A percentile compares a stretch with the other conserved stretches of the same genome.
phyloP scores from a whole-genome alignment of 1,284 basidiomycete species.

The Ganoderma boninense region DNA sequence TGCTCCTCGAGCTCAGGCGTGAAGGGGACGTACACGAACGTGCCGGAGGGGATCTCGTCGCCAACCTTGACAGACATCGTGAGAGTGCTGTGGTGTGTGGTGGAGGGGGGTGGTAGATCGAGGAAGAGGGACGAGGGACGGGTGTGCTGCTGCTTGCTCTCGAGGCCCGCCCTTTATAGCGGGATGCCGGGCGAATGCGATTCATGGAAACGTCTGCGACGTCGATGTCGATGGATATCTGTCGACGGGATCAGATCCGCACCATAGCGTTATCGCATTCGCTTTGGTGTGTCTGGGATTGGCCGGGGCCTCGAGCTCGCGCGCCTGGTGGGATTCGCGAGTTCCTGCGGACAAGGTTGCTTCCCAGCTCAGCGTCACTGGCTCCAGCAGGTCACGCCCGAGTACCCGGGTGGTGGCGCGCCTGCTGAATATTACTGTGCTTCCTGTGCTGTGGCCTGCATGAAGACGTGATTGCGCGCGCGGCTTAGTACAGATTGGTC shows the following conservation, averaged over 20 bases:
- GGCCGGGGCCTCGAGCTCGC: neutral
- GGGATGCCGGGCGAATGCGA: neutral
- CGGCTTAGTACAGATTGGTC: neutral
- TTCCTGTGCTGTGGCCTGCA: neutral
- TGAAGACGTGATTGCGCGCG: neutral
- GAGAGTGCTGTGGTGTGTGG: too few species aligned
- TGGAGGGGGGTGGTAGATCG: neutral
- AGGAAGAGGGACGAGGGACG: neutral
- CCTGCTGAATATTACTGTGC: neutral
- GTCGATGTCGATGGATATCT: slow-evolving; percentile 9
- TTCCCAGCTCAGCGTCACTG: neutral
- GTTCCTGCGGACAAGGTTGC: neutral
- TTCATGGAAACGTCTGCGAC: neutral
- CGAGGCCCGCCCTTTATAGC: neutral
- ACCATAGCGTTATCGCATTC: slow-evolving; percentile 2
- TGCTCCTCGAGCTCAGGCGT: slow-evolving; percentile 70
- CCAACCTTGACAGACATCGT: slow-evolving; percentile 59
- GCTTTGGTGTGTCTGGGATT: neutral
- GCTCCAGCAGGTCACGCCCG: neutral
- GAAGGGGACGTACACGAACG: slow-evolving; percentile 73
- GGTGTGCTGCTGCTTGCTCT: neutral
- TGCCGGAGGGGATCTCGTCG: slow-evolving; percentile 68
- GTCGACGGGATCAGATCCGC: slow-evolving; percentile 3
- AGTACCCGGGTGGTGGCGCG: neutral
- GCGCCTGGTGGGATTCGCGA: neutral